Conservation (phyloP, 208 protist species). For the Acanthamoeba lenticulata region DNA sequence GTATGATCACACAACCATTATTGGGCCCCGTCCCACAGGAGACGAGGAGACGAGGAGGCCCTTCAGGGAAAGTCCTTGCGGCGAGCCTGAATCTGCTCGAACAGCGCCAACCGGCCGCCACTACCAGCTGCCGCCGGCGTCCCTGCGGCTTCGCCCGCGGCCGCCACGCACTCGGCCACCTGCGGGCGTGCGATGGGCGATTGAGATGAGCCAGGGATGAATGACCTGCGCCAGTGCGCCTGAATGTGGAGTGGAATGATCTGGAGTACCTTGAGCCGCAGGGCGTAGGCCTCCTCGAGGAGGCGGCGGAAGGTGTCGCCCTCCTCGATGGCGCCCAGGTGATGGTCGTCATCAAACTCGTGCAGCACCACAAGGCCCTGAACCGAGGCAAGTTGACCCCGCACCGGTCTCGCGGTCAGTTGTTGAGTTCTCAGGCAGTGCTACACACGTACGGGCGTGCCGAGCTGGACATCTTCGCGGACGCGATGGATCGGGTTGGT, state of each 20-base stretch:
- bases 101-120: too few species aligned
- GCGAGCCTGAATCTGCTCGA: too few species aligned
- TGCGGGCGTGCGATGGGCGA: neutral
- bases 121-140: neutral
- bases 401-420: neutral
- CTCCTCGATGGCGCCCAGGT: neutral
- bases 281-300: neutral
- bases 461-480: neutral
- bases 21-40: too few species aligned
- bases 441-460: neutral
- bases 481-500: constrained; percentile 6
- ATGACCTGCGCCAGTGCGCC: neutral
- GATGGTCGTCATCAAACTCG: neutral
- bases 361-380: neutral
- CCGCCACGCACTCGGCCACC: neutral
- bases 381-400: neutral
- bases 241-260: neutral
- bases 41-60: too few species aligned
- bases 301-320: neutral
- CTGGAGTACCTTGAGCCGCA: neutral
- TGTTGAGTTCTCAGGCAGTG: neutral
- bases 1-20: too few species aligned
- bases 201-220: neutral
- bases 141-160: neutral
- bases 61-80: too few species aligned